Conservation (phyloP, 1,284 basidiomycete species). For the Laetiporus sulphureus region DNA sequence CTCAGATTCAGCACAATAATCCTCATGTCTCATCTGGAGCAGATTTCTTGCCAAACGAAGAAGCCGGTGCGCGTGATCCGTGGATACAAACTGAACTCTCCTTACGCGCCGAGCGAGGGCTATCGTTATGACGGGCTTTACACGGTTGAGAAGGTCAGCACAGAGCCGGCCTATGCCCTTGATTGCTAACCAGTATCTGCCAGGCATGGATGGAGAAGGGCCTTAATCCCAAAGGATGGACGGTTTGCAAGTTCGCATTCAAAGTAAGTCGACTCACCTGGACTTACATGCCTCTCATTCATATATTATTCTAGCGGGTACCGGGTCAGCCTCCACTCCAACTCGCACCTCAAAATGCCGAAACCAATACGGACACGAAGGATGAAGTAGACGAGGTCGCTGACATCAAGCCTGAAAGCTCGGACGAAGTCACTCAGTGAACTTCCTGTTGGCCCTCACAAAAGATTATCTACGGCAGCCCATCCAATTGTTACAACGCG, state of each 20-base stretch:
- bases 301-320: background rate
- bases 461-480: too few species aligned
- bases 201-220: constrained; percentile 70
- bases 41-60: constrained; percentile 64
- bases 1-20: background rate
- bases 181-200: background rate
- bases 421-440: too few species aligned
- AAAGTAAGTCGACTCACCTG: constrained; percentile 40
- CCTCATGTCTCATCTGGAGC: background rate
- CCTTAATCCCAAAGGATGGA: constrained; percentile 52
- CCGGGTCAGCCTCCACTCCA: too few species aligned
- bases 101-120: constrained; percentile 67
- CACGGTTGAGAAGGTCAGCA: constrained; percentile 57
- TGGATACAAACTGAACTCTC: constrained; percentile 68
- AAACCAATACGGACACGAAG: too few species aligned
- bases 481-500: too few species aligned
- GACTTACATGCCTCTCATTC: too few species aligned
- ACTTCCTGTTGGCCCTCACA: too few species aligned
- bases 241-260: constrained; percentile 77
- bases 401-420: too few species aligned
- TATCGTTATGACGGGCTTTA: constrained; percentile 87
- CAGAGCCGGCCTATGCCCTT: background rate
- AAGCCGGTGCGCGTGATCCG: constrained; percentile 80
- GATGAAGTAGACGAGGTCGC: too few species aligned
- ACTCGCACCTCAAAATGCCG: too few species aligned